Conservation (phyloP, 345 rosid genomes). For the Corchorus olitorius region DNA sequence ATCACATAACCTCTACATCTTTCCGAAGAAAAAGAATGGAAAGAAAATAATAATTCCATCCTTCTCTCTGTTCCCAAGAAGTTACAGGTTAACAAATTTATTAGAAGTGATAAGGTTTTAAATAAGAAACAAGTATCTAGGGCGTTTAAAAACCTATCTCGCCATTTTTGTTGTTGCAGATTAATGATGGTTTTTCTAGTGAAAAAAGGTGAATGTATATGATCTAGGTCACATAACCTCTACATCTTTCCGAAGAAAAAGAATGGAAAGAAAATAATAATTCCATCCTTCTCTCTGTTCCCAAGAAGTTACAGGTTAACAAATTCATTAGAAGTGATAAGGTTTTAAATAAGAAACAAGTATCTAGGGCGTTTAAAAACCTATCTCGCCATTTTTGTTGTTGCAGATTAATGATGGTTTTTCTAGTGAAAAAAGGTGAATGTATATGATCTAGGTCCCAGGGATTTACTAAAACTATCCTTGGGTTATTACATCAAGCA, state of each 20-base stretch:
- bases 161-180: background rate
- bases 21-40: background rate
- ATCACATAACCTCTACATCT: too few species aligned
- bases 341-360: background rate
- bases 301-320: background rate
- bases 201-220: background rate
- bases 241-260: too few species aligned
- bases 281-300: background rate
- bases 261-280: background rate
- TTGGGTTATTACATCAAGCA: background rate
- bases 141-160: slow-evolving; percentile 1
- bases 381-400: background rate
- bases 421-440: background rate
- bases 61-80: background rate
- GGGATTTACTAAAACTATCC: background rate
- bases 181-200: background rate
- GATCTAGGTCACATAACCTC: too few species aligned
- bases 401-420: background rate
- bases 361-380: background rate
- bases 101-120: background rate
- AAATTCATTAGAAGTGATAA: background rate
- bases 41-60: background rate
- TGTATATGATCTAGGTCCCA: background rate
- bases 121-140: background rate
- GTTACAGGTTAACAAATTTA: slow-evolving; percentile 3